These are phyloP conservation scores for Clitoria ternatea DNA, from an alignment of 306 rosid species.

Conservation along the genomic window DNA sequence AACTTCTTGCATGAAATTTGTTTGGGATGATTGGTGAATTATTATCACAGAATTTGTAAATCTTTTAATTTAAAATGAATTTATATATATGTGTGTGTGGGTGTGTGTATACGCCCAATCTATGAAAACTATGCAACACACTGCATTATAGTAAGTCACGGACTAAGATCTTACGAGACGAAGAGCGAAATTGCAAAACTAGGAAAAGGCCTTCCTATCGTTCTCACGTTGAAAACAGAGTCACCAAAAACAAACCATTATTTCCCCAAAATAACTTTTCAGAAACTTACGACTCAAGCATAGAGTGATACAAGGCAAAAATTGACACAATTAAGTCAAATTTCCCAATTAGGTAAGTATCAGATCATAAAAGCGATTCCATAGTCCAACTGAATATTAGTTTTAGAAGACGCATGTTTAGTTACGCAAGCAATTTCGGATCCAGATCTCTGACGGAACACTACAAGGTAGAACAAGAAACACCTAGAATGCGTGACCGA, in stretches of 20 bases:
- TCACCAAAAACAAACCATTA: slow-evolving; percentile 10
- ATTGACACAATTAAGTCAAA: slow-evolving; percentile 19
- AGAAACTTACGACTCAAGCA: slow-evolving; percentile 14
- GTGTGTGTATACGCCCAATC: no score
- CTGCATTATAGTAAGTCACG: neutral
- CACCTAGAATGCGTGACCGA: slow-evolving; percentile 9
- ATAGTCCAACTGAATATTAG: neutral
- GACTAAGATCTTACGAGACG: neutral
- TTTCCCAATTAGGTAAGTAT: slow-evolving; percentile 23
- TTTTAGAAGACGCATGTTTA: slow-evolving; percentile 5
- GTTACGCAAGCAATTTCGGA: slow-evolving; percentile 26
- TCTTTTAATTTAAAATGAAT: no score
- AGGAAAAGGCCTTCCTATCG: slow-evolving; percentile 9
- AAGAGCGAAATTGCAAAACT: slow-evolving; percentile 23
- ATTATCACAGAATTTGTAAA: neutral
- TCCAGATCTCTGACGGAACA: slow-evolving; percentile 41
- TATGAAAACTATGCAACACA: neutral
- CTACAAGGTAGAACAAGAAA: slow-evolving; percentile 5
- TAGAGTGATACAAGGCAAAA: slow-evolving; percentile 3
- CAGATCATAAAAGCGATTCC: slow-evolving; percentile 33
- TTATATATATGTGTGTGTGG: neutral
- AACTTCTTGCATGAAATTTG: neutral
- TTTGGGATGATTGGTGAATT: neutral
- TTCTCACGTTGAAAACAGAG: slow-evolving; percentile 21
- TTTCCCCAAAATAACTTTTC: slow-evolving; percentile 24